phyloP scores from a whole-genome alignment of 2,329 filamentous ascomycete genomes.

The Meredithiella fracta region DNA sequence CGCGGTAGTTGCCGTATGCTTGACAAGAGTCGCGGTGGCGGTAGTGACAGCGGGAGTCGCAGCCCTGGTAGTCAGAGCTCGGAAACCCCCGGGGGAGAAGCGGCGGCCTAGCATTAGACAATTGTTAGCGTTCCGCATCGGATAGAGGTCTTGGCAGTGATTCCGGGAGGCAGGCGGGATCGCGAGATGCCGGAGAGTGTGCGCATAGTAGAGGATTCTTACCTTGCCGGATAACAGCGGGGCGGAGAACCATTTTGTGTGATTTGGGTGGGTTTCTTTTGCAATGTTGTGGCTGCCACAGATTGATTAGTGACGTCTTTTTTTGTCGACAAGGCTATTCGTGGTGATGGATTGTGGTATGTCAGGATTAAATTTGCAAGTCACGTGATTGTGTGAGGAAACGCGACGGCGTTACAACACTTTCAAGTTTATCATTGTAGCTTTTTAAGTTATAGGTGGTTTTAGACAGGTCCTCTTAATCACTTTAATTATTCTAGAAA shows the following conservation, averaged over 20 bases:
- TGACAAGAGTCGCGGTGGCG: neutral
- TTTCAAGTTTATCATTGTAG: too few relatives aligned
- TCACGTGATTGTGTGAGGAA: constrained; percentile 13
- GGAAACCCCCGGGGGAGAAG: constrained; percentile 4
- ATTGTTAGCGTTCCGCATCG: neutral
- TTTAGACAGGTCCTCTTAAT: too few relatives aligned
- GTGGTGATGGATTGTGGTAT: constrained; percentile 16
- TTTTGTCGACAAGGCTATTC: constrained; percentile 7
- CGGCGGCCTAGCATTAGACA: constrained; percentile 5
- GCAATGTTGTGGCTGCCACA: neutral
- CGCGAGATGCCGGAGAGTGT: neutral
- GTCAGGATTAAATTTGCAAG: constrained; percentile 7
- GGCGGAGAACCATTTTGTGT: constrained; percentile 37
- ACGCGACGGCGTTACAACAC: too few relatives aligned
- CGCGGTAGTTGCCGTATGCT: neutral
- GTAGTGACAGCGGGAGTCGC: constrained; percentile 2
- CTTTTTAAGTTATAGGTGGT: too few relatives aligned
- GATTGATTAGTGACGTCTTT: constrained; percentile 1
- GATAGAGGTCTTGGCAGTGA: neutral
- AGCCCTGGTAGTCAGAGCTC: constrained; percentile 5
- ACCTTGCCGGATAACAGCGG: constrained; percentile 38
- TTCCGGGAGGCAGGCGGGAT: neutral
- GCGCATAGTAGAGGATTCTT: constrained; percentile 17
- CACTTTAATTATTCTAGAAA: too few relatives aligned
- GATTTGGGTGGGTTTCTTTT: neutral